A percentile compares a stretch with the other conserved stretches of the same genome.
These are phyloP conservation scores for Histomonas meleagridis DNA, from an alignment of 208 protist species.

Conservation along the genomic window DNA sequence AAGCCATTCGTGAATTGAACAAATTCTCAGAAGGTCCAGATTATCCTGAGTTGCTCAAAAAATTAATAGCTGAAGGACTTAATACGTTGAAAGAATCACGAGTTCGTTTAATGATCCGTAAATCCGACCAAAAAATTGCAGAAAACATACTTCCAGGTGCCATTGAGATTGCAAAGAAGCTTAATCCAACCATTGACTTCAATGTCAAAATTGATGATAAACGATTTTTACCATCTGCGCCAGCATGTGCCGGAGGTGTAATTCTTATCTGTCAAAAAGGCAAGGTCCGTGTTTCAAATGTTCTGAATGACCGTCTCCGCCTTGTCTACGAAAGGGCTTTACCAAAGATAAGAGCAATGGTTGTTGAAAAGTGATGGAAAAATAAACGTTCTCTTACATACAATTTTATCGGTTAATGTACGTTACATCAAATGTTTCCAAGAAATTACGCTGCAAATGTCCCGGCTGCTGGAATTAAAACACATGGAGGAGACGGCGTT, in stretches of 20 bases:
- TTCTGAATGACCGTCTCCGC: neutral
- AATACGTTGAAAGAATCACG: neutral
- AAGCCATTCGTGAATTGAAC: neutral
- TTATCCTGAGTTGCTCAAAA: neutral
- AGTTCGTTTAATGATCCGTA: neutral
- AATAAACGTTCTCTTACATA: too few species aligned
- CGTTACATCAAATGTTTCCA: conserved; percentile 29
- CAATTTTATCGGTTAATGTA: too few species aligned
- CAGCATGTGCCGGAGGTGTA: conserved; percentile 1
- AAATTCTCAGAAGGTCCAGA: neutral
- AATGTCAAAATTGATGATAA: neutral
- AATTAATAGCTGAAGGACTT: conserved; percentile 20
- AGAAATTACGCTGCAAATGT: neutral
- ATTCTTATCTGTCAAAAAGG: conserved; percentile 9
- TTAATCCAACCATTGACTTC: neutral
- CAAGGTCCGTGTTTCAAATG: neutral
- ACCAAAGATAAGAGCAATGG: neutral
- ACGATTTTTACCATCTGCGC: neutral
- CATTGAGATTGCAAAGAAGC: neutral
- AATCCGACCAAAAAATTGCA: neutral
- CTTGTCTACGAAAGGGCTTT: neutral
- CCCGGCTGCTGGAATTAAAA: neutral
- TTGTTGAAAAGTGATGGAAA: too few species aligned
- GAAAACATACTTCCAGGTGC: neutral
- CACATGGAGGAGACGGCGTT: neutral